A percentile compares a stretch with the other conserved stretches of the same genome.
Evolutionary conservation across 2,329 filamentous ascomycete species (phyloP).

Genomic region (Nemania serpens): DNA sequence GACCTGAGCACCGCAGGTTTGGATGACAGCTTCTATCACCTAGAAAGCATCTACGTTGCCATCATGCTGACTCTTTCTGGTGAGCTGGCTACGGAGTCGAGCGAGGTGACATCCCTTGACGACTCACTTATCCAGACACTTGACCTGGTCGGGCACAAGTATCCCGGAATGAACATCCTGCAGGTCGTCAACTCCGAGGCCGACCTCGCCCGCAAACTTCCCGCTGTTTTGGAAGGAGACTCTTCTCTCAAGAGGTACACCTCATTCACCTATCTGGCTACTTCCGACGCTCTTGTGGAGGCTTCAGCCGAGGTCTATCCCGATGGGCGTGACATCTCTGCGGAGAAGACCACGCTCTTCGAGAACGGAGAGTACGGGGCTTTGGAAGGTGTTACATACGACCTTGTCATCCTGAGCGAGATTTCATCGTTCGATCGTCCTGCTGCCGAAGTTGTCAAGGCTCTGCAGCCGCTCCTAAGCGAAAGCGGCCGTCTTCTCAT

Average conservation of each 20-base stretch:
- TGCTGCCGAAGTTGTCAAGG: constrained; percentile 11
- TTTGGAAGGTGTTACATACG: constrained; percentile 16
- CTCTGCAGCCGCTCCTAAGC: constrained; percentile 14
- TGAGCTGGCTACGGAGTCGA: not conserved
- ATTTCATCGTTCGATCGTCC: constrained; percentile 17
- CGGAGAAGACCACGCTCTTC: constrained; percentile 15
- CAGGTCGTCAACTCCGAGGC: constrained; percentile 18
- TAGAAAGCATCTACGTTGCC: constrained; percentile 19
- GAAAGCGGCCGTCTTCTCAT: constrained; percentile 20
- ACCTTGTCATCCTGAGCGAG: constrained; percentile 18
- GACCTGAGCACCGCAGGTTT: constrained; percentile 8
- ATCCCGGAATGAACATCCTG: constrained; percentile 24
- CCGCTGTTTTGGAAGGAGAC: constrained; percentile 16
- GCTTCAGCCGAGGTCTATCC: constrained; percentile 11
- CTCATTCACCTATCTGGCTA: constrained; percentile 18
- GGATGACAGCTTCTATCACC: constrained; percentile 13
- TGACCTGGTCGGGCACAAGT: constrained; percentile 23
- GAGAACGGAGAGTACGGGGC: constrained; percentile 13
- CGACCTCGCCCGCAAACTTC: constrained; percentile 16
- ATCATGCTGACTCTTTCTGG: constrained; percentile 18
- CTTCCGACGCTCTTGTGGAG: constrained; percentile 18
- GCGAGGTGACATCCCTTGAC: not conserved
- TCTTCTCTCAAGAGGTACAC: constrained; percentile 16
- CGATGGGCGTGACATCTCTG: constrained; percentile 17
- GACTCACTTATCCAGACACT: constrained; percentile 13